These are phyloP conservation scores for Coniochaeta ligniaria DNA, from an alignment of 2,329 filamentous ascomycete genomes.

Conservation along the genomic window DNA sequence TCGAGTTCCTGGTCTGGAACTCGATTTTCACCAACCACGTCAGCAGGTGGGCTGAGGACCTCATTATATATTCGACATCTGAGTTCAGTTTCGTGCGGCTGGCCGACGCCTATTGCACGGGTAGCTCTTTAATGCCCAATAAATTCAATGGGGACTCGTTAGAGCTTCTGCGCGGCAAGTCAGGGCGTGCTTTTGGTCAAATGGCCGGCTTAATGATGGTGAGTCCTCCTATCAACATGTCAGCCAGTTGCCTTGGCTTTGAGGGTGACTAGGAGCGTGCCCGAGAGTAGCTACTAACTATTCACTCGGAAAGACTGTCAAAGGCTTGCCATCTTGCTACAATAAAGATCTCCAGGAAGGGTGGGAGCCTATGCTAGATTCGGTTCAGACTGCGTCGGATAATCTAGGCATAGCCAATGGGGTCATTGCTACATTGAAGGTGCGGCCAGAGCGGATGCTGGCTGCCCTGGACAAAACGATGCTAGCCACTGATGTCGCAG, in stretches of 20 bases:
- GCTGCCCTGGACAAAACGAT: constrained; percentile 75
- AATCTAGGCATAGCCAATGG: constrained; percentile 78
- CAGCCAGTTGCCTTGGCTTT: no score
- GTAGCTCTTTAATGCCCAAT: constrained; percentile 70
- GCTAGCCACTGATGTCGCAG: constrained; percentile 67
- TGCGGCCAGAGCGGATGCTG: constrained; percentile 68
- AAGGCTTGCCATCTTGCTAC: constrained; percentile 72
- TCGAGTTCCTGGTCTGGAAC: constrained; percentile 76
- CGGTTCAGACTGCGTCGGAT: constrained; percentile 73
- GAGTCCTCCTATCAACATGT: constrained; percentile 2
- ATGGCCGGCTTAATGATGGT: constrained; percentile 72
- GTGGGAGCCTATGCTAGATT: constrained; percentile 78
- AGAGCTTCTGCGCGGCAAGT: constrained; percentile 66
- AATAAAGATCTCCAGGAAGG: constrained; percentile 92
- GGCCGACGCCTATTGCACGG: constrained; percentile 74
- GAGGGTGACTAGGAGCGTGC: constrained; percentile 55
- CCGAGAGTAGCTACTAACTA: constrained; percentile 12
- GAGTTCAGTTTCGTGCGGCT: constrained; percentile 72
- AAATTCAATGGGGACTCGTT: constrained; percentile 78
- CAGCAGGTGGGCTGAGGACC: constrained; percentile 73
- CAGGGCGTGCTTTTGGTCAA: constrained; percentile 69
- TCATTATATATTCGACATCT: constrained; percentile 50
- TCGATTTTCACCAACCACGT: constrained; percentile 73
- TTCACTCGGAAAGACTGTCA: constrained; percentile 37
- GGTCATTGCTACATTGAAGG: constrained; percentile 65